These are phyloP conservation scores for Sporisorium sorghi DNA, from an alignment of 1,284 basidiomycete species.

Conservation along the genomic window DNA sequence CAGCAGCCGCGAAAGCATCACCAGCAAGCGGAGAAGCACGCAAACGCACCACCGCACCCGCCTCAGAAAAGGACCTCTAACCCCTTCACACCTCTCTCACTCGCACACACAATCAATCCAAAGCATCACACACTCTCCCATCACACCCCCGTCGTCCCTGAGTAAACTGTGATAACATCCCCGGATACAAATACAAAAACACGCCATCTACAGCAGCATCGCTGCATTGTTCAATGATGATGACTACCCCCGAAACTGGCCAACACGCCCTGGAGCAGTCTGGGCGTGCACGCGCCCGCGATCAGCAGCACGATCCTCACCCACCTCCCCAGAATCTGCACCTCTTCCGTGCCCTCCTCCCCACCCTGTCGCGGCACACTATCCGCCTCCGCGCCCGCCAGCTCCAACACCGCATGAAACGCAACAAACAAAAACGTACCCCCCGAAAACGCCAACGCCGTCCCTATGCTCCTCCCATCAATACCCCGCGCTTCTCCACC, in stretches of 20 bases:
- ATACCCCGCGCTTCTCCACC: constrained; percentile 23
- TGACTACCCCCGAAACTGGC: constrained; percentile 17
- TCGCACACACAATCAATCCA: background rate
- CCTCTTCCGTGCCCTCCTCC: constrained; percentile 12
- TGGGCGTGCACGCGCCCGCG: constrained; percentile 35
- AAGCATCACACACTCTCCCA: too few relatives aligned
- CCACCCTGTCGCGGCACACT: background rate
- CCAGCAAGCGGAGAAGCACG: constrained; percentile 10
- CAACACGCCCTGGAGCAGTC: constrained; percentile 29
- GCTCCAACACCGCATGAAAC: constrained; percentile 72
- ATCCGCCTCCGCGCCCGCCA: constrained; percentile 50
- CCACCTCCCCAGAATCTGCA: constrained; percentile 41
- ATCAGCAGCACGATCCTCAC: constrained; percentile 30
- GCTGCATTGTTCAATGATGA: constrained; percentile 30
- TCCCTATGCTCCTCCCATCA: constrained; percentile 73
- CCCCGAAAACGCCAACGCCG: constrained; percentile 83
- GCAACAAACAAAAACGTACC: constrained; percentile 95
- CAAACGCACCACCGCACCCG: constrained; percentile 23
- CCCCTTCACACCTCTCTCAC: background rate
- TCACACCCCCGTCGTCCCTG: too few relatives aligned
- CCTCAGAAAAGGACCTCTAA: constrained; percentile 35
- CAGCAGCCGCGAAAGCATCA: background rate
- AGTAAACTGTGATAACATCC: too few relatives aligned
- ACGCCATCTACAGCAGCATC: background rate
- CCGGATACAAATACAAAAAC: constrained; percentile 31